phyloP scores from a whole-genome alignment of 495 filamentous ascomycete species.

The Neurospora tetraspora region DNA sequence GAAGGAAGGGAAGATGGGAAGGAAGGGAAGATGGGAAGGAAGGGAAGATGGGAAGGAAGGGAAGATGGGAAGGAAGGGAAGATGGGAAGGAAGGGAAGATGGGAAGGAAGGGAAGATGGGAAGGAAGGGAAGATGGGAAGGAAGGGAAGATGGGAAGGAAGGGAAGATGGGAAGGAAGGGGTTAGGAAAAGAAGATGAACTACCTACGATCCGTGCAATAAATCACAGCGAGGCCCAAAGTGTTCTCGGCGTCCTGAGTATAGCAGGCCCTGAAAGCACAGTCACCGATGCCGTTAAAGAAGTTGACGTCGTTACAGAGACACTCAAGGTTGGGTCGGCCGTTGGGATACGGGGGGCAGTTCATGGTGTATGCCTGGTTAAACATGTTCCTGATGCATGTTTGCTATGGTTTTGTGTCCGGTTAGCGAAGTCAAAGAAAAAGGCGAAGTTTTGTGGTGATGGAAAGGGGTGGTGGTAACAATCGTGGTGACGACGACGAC shows the following conservation, averaged over 20 bases:
- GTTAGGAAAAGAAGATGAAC: not conserved
- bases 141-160: not conserved
- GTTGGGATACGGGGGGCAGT: conserved; percentile 3
- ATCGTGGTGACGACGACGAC: not conserved
- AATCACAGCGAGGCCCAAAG: not conserved
- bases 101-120: not conserved
- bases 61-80: not conserved
- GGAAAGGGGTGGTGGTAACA: not conserved
- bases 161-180: not conserved
- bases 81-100: not conserved
- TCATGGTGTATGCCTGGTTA: not conserved
- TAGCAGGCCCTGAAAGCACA: conserved; percentile 6
- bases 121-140: not conserved
- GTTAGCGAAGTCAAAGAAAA: not conserved
- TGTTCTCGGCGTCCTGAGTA: not conserved
- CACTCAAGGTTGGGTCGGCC: conserved; percentile 5
- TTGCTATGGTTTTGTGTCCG: not conserved
- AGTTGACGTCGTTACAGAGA: conserved; percentile 9
- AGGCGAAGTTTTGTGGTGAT: not conserved
- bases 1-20: not conserved
- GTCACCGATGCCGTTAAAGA: conserved; percentile 10
- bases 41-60: not conserved
- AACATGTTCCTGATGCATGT: conserved; percentile 14
- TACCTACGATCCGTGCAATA: not conserved
- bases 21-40: not conserved